A percentile compares a stretch with the other conserved stretches of the same genome.
phyloP scores from a whole-genome alignment of 192 early-diverging fungal genomes.

The Mortierella antarctica region DNA sequence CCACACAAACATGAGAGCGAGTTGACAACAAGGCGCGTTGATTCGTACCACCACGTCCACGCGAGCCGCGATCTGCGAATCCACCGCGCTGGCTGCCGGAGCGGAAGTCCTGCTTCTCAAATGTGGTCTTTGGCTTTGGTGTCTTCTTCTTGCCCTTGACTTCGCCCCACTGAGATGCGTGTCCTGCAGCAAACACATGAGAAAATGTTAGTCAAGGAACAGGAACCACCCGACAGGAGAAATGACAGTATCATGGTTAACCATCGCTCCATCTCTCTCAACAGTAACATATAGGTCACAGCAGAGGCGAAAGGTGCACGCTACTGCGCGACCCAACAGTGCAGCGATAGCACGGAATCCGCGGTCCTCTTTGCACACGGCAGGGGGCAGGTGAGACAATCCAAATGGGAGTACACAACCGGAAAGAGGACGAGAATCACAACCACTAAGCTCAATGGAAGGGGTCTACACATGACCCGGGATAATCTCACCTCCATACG shows the following conservation, averaged over 20 bases:
- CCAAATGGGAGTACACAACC: too few species aligned
- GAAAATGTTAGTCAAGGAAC: background rate
- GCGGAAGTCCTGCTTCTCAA: slow-evolving; percentile 56
- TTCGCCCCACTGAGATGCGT: slow-evolving; percentile 86
- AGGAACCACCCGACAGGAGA: background rate
- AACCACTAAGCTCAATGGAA: too few species aligned
- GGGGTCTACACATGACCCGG: too few species aligned
- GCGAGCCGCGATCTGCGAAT: slow-evolving; percentile 62
- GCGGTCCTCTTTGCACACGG: too few species aligned
- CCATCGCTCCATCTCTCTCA: background rate
- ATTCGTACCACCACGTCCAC: slow-evolving; percentile 71
- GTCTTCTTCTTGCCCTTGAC: slow-evolving; percentile 82
- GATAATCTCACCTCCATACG: too few species aligned
- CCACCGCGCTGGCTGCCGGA: slow-evolving; percentile 63
- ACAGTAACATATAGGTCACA: background rate
- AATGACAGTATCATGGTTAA: background rate
- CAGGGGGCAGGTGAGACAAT: too few species aligned
- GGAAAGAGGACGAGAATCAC: too few species aligned
- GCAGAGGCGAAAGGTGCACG: too few species aligned
- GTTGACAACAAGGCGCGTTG: background rate
- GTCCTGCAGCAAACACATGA: slow-evolving; percentile 60
- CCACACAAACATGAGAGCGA: background rate
- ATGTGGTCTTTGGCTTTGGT: slow-evolving; percentile 62
- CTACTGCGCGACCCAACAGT: too few species aligned
- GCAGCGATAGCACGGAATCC: too few species aligned